Evolutionary conservation across 2,329 filamentous ascomycete species (phyloP).

Genomic region (Alternaria tenuissima): DNA sequence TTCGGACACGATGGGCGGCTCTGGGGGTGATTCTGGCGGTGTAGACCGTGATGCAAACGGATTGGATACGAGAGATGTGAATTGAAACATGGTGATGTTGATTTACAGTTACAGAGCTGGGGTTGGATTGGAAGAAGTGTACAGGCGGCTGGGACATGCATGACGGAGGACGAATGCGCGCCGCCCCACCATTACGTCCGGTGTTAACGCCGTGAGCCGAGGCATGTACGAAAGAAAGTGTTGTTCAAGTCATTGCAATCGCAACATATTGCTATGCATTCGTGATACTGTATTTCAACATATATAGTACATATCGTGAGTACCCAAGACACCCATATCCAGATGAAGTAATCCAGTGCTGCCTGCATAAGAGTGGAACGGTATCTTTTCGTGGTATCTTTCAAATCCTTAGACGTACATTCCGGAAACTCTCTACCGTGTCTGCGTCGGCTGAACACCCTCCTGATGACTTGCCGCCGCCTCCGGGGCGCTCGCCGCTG

Average conservation of each 20-base stretch:
- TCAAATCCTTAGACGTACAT: neutral
- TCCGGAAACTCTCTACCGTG: conserved; percentile 20
- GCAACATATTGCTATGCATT: neutral
- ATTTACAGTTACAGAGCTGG: neutral
- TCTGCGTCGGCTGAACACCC: conserved; percentile 21
- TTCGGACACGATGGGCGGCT: neutral
- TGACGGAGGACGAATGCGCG: neutral
- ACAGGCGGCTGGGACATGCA: conserved; percentile 5
- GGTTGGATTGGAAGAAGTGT: neutral
- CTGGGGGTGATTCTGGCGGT: neutral
- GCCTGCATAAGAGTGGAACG: conserved; percentile 15
- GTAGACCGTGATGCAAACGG: conserved; percentile 5
- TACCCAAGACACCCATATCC: neutral
- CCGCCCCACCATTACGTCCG: conserved; percentile 14
- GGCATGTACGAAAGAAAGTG: conserved; percentile 3
- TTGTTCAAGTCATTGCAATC: neutral
- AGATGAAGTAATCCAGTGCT: neutral
- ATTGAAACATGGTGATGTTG: conserved; percentile 8
- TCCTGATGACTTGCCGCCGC: conserved; percentile 25
- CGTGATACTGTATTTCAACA: conserved; percentile 1
- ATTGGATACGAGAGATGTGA: conserved; percentile 8
- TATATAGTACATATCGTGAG: conserved; percentile 3
- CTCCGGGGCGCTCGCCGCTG: conserved; percentile 26
- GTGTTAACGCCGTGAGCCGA: conserved; percentile 14
- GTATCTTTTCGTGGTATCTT: conserved; percentile 14